Base-by-base conservation (phyloP, 805 yeast species). In the Blastobotrys peoriensis region DNA sequence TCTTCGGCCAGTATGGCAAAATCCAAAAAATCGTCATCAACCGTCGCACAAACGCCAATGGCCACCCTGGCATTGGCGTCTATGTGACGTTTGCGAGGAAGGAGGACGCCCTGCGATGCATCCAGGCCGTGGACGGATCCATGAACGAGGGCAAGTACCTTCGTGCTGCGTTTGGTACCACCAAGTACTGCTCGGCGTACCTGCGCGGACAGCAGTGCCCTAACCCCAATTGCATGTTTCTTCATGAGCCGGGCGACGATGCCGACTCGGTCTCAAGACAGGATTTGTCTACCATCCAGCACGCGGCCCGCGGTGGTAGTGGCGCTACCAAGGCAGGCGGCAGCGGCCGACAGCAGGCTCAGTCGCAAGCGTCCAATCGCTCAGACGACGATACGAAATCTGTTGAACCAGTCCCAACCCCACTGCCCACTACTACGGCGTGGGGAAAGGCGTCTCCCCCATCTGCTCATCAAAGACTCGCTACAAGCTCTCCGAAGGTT, bases 231-330 rank as follows among this genome's bases (percentile, higher is more conserved):
- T 93, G 99, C 74, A 93, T 93, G 98, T 93, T 93, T 59, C 73
- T 93, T 58, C 99, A 93, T 64, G 98, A 93, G 66, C 98, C 98
- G 4, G 98, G 99, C 47, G 99, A 93, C 70, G 98, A 93, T 64
- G 98, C 98, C 1, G 98, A 93, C 58, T 84, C 95, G 8, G 91
- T 86, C 67, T 86, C 95, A 21, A 80, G 96, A 43, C 88, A 86
- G 59, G 94, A 86, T 59, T 71, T 86, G 57, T 79, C 88, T 3
- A 84, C 93, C 3, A 83, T 85, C 61, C 70, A 65, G 51, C 69
- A 66, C 46, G 64, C 67, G 18, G 67, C 67, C 20, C 48, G 64
- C 17, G 65, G 62, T 38, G 58, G 51, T 10, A 35, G 36, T 17
- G 36, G 46, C 35, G 20, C 36, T 15, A 27, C 19, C 20, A 37